Evolutionary conservation across 2,329 filamentous ascomycete genomes (phyloP).

Genomic region (Ceratocystis huliohia): DNA sequence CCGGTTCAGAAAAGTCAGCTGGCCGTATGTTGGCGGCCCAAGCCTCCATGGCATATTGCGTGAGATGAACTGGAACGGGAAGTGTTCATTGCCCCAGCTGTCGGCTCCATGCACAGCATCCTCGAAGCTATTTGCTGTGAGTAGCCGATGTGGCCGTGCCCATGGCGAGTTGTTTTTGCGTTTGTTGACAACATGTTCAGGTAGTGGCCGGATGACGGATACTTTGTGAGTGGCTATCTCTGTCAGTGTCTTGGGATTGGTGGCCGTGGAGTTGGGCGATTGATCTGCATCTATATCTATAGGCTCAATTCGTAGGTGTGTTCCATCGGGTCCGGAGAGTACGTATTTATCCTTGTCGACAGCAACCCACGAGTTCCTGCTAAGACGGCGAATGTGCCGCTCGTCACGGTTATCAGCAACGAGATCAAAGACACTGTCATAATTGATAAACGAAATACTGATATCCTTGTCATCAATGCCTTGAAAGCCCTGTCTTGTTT

Average conservation of each 20-base stretch:
- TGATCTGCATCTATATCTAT: slow-evolving; percentile 25
- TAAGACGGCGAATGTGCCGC: slow-evolving; percentile 62
- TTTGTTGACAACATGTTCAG: neutral
- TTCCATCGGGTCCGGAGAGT: slow-evolving; percentile 51
- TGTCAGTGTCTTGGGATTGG: neutral
- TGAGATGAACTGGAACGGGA: slow-evolving; percentile 54
- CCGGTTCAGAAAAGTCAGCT: slow-evolving; percentile 60
- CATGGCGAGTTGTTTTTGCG: neutral
- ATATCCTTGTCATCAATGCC: neutral
- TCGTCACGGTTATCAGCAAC: slow-evolving; percentile 72
- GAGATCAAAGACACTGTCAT: slow-evolving; percentile 82
- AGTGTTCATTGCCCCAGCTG: slow-evolving; percentile 56
- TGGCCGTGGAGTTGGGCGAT: slow-evolving; percentile 31
- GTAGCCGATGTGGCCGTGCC: slow-evolving; percentile 54
- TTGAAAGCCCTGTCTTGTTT: too few species aligned
- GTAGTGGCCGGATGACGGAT: neutral
- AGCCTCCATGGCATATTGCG: slow-evolving; percentile 58
- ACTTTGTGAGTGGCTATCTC: neutral
- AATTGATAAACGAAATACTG: slow-evolving; percentile 69
- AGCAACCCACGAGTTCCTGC: slow-evolving; percentile 70
- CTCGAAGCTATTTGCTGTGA: slow-evolving; percentile 50
- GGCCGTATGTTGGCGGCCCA: slow-evolving; percentile 47
- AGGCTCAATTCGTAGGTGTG: slow-evolving; percentile 42
- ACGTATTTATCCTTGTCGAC: slow-evolving; percentile 59
- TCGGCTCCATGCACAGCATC: slow-evolving; percentile 77